These are phyloP conservation scores for Corymbia calophylla DNA, from an alignment of 441 rosid genomes.

Conservation along the genomic window DNA sequence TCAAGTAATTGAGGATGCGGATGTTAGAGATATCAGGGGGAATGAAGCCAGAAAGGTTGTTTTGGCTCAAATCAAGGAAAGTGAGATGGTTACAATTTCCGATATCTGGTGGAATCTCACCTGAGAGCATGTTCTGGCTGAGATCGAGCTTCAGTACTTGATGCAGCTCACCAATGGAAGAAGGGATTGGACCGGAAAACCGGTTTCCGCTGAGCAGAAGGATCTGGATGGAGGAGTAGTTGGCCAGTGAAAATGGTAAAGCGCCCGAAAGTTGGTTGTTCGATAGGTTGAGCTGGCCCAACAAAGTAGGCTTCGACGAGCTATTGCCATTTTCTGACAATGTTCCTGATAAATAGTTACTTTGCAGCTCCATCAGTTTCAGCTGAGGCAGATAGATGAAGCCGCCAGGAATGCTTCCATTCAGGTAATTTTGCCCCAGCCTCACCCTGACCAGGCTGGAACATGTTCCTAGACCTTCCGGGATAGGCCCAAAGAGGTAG, in stretches of 20 bases:
- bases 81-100: conserved; percentile 38
- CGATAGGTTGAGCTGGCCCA: conserved; percentile 35
- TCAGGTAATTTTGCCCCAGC: conserved; percentile 44
- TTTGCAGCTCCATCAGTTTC: conserved; percentile 32
- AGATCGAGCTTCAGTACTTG: conserved; percentile 41
- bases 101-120: conserved; percentile 32
- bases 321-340: conserved; percentile 41
- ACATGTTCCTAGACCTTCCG: conserved; percentile 32
- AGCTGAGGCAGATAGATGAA: conserved; percentile 42
- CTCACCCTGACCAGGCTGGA: conserved; percentile 33
- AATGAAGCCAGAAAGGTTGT: conserved; percentile 41
- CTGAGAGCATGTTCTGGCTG: conserved; percentile 31
- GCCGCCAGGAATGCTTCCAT: conserved; percentile 38
- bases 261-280: conserved; percentile 34
- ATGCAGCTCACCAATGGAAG: conserved; percentile 27
- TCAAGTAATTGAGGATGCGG: conserved; percentile 39
- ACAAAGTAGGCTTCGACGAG: conserved; percentile 27
- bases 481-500: conserved; percentile 39
- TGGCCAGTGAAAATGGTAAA: conserved; percentile 33
- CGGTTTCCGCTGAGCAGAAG: conserved; percentile 36
- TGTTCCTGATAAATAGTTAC: conserved; percentile 34
- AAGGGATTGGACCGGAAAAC: conserved; percentile 38
- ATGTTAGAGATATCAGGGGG: conserved; percentile 31
- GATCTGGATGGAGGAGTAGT: conserved; percentile 34
- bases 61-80: conserved; percentile 41